Percentiles rank a stretch among this genome's conserved stretches.
Conservation (phyloP, 495 filamentous ascomycete genomes). For the Aspergillus leporis region DNA sequence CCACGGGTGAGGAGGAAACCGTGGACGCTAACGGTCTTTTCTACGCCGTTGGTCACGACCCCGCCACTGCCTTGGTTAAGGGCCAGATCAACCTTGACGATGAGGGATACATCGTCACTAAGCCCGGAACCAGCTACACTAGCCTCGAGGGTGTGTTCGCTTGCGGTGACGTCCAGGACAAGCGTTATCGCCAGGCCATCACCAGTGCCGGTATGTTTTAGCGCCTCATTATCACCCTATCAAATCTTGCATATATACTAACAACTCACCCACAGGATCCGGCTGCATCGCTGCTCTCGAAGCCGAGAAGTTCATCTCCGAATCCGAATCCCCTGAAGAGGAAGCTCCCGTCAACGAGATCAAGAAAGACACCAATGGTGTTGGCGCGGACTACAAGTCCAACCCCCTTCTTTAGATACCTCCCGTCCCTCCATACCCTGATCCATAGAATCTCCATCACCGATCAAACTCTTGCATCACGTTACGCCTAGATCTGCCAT, state of each 20-base stretch:
- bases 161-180: slow-evolving; percentile 97
- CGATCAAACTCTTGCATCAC: neutral
- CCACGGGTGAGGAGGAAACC: slow-evolving; percentile 73
- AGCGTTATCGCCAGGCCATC: slow-evolving; percentile 95
- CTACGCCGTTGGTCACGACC: slow-evolving; percentile 97
- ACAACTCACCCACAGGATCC: slow-evolving; percentile 57
- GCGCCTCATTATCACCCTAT: neutral
- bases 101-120: slow-evolving; percentile 86
- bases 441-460: neutral
- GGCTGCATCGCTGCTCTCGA: slow-evolving; percentile 95
- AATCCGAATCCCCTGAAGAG: slow-evolving; percentile 61
- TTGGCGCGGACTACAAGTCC: slow-evolving; percentile 58
- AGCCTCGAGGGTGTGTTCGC: slow-evolving; percentile 93
- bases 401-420: slow-evolving; percentile 61
- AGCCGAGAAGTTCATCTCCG: slow-evolving; percentile 86
- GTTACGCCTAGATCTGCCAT: neutral
- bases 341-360: slow-evolving; percentile 26
- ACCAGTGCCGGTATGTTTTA: slow-evolving; percentile 86
- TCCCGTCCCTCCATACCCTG: slow-evolving; percentile 14
- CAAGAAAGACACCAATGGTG: slow-evolving; percentile 30
- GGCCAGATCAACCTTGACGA: slow-evolving; percentile 81
- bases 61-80: slow-evolving; percentile 84
- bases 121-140: slow-evolving; percentile 85
- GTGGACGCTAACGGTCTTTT: slow-evolving; percentile 91
- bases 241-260: slow-evolving; percentile 13